Base-by-base conservation (phyloP, 2,329 filamentous ascomycete genomes). In the Cordyceps militaris region DNA sequence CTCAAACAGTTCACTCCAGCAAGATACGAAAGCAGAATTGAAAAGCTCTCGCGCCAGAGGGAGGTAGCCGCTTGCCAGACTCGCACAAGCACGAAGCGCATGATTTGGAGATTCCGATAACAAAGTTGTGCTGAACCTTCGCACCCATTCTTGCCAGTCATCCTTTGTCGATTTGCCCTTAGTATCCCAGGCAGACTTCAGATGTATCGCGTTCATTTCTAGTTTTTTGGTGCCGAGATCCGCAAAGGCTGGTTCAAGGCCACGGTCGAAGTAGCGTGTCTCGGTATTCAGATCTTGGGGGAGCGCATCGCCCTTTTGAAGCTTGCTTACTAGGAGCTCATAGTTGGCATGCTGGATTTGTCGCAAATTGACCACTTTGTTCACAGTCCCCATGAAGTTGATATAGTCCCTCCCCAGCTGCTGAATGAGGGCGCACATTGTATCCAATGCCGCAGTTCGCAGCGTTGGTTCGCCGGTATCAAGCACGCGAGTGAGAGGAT, bases 71-170 rank as follows among this genome's bases (percentile, higher is more conserved):
- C 89, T 93, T 30, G 92, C 94, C 38, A 99, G 78, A 59, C 88
- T 89, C 40, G 93, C 94, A 69, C 95, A 99, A 44, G 94, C 94
- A 62, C 94, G 84, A 1, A 99, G 79, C 9, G 95, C 93, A 67
- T 97, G 94, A 63, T 97, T 96, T 3, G 94, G 95, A 1, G 92
- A 97, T 69, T 99, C 95, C 61, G 92, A 90, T 46, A 99, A 80
- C 8, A 99, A 79, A 57, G 96, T 96, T 34, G 96, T 93, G 68
- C 93, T 97, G 74, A 99, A 96, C 28, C 93, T 84, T 61, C 95
- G 85, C 73, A 99, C 91, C 94, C 94, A 99, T 71, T 99, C 94
- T 66, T 96, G 90, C 94, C 94, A 99, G 73, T 99, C 94, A 69
- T 99, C 94, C 66, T 92, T 91, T 10, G 94, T 99, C 0, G 93